Conservation (phyloP, 2,329 filamentous ascomycete genomes). For the Trichoderma sp. region DNA sequence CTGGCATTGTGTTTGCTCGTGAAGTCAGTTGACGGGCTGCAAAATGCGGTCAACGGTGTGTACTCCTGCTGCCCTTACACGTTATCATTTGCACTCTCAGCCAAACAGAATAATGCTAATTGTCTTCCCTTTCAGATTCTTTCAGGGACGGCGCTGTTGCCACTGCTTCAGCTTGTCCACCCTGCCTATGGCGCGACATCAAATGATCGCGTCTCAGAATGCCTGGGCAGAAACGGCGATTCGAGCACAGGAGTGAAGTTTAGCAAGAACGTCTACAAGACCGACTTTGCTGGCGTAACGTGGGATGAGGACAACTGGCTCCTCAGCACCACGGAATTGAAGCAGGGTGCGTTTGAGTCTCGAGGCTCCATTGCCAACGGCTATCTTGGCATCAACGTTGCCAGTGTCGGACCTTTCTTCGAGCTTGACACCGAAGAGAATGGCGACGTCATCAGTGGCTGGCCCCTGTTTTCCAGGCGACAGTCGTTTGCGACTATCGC, state of each 20-base stretch:
- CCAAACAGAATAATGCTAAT: neutral
- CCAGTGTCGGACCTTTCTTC: constrained; percentile 31
- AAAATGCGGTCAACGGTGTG: constrained; percentile 16
- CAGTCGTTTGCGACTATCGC: constrained; percentile 66
- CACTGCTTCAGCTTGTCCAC: constrained; percentile 3
- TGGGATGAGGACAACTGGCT: constrained; percentile 31
- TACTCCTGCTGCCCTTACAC: neutral
- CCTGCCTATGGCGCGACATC: neutral
- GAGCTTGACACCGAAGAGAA: constrained; percentile 26
- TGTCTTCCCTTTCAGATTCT: neutral
- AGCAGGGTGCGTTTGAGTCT: constrained; percentile 30
- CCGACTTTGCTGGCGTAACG: constrained; percentile 28
- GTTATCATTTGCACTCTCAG: neutral
- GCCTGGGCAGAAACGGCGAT: neutral
- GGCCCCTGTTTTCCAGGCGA: constrained; percentile 63
- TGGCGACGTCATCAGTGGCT: constrained; percentile 53
- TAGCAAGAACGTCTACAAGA: constrained; percentile 24
- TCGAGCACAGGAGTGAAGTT: neutral
- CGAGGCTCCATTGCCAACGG: constrained; percentile 33
- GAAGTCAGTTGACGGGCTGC: neutral
- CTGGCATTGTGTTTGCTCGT: neutral
- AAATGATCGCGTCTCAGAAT: neutral
- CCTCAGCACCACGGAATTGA: constrained; percentile 26
- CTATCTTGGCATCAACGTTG: constrained; percentile 31
- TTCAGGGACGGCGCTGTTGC: neutral